Percentiles rank a stretch among this genome's conserved stretches.
phyloP scores from a whole-genome alignment of 176 grass and related monocot genomes.

The Eremochloa ophiuroides region DNA sequence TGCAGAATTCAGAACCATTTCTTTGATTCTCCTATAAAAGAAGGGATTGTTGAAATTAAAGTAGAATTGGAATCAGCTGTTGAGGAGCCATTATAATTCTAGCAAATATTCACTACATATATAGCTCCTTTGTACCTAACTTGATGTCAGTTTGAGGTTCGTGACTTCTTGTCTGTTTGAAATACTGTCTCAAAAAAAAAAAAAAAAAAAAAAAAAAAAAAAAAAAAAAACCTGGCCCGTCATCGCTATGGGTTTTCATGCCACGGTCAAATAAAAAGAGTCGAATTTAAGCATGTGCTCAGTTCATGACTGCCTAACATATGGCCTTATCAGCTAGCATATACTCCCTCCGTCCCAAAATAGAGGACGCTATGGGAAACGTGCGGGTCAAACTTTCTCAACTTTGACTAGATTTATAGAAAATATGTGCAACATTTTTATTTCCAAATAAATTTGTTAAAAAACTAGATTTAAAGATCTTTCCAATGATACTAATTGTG shows the following conservation, averaged over 20 bases:
- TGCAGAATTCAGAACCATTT: neutral
- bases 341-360: no score
- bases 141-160: neutral
- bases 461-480: no score
- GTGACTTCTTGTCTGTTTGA: neutral
- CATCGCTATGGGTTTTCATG: neutral
- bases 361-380: no score
- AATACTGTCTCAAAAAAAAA: no score
- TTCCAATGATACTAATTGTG: no score
- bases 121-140: neutral
- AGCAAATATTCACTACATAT: neutral
- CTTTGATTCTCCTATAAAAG: neutral
- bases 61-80: neutral
- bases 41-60: no score
- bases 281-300: neutral
- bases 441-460: no score
- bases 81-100: neutral
- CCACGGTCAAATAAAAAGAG: neutral
- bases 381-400: no score
- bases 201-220: no score
- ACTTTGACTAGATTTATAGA: no score
- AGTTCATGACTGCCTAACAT: neutral
- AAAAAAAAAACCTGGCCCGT: no score
- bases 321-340: neutral
- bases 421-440: no score